Percentiles rank a stretch among this genome's conserved stretches.
These are phyloP conservation scores for Auriscalpium microsporum DNA, from an alignment of 768 basidiomycete species.

Conservation along the genomic window DNA sequence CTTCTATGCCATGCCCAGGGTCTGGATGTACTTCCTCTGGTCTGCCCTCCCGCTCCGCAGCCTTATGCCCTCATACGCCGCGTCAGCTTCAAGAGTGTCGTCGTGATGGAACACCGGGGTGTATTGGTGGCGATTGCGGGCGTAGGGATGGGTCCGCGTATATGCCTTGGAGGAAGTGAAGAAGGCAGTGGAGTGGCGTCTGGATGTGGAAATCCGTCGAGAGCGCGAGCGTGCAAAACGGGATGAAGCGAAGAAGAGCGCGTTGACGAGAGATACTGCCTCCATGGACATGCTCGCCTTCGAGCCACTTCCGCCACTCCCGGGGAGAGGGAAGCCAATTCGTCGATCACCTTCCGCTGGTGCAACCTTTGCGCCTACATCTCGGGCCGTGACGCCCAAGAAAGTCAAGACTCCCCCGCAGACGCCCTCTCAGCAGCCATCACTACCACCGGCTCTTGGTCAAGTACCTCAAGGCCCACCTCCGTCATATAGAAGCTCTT, in stretches of 20 bases:
- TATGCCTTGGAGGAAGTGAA: constrained; percentile 84
- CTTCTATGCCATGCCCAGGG: constrained; percentile 82
- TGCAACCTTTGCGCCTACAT: neutral
- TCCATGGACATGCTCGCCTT: constrained; percentile 21
- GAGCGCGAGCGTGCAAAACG: constrained; percentile 66
- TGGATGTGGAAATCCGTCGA: constrained; percentile 68
- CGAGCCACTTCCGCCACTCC: constrained; percentile 11
- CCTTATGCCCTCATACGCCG: constrained; percentile 79
- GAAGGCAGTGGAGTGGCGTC: constrained; percentile 81
- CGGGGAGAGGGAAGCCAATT: constrained; percentile 6
- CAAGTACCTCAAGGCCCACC: constrained; percentile 40
- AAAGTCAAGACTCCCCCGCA: constrained; percentile 15
- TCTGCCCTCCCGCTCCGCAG: constrained; percentile 63
- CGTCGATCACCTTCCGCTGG: constrained; percentile 6
- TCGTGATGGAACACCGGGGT: constrained; percentile 88
- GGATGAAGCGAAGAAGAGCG: constrained; percentile 53
- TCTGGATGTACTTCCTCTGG: constrained; percentile 74
- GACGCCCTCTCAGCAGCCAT: constrained; percentile 5
- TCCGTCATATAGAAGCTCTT: constrained; percentile 48
- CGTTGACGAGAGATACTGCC: constrained; percentile 23
- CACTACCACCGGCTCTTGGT: constrained; percentile 5
- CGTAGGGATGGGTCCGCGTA: constrained; percentile 81
- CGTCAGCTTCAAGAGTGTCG: constrained; percentile 78
- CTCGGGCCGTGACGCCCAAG: constrained; percentile 7
- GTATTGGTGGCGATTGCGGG: constrained; percentile 88